Conservation (phyloP, 2,329 filamentous ascomycete genomes). For the Colletotrichum tabaci region DNA sequence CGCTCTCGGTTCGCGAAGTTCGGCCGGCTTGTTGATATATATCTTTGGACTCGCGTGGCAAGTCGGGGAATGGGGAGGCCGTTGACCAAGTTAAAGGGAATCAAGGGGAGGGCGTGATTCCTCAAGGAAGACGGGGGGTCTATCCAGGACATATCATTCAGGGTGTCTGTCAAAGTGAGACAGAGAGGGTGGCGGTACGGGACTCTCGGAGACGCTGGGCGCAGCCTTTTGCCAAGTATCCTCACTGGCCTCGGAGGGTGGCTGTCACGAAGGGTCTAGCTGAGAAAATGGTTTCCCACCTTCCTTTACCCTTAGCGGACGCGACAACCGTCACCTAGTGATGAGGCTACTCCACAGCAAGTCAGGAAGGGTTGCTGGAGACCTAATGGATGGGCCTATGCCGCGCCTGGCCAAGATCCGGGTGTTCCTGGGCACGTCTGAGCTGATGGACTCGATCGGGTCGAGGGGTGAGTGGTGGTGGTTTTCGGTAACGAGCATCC, state of each 20-base stretch:
- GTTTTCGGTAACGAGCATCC: constrained; percentile 17
- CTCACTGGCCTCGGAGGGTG: constrained; percentile 12
- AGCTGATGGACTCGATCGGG: constrained; percentile 21
- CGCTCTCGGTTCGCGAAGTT: constrained; percentile 12
- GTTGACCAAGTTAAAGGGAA: constrained; percentile 23
- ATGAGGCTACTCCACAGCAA: constrained; percentile 17
- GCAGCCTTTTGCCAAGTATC: constrained; percentile 23
- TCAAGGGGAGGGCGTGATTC: constrained; percentile 17
- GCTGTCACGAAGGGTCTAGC: constrained; percentile 20
- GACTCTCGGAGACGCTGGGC: constrained; percentile 28
- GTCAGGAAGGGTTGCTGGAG: constrained; percentile 7
- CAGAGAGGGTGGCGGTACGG: constrained; percentile 31
- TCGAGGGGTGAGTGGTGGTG: not conserved
- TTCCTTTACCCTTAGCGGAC: constrained; percentile 11
- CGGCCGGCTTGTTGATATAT: constrained; percentile 32
- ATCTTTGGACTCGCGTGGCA: constrained; percentile 30
- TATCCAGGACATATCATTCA: constrained; percentile 36
- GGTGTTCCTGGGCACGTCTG: constrained; percentile 24
- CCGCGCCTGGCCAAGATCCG: constrained; percentile 23
- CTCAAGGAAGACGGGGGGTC: constrained; percentile 11
- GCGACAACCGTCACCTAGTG: constrained; percentile 16
- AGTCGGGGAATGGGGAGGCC: constrained; percentile 9
- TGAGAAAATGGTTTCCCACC: constrained; percentile 1
- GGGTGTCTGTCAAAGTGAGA: constrained; percentile 37
- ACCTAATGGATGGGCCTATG: constrained; percentile 9